Evolutionary conservation across 2,329 filamentous ascomycete genomes (phyloP).

Genomic region (Incumbomyces delicatus): DNA sequence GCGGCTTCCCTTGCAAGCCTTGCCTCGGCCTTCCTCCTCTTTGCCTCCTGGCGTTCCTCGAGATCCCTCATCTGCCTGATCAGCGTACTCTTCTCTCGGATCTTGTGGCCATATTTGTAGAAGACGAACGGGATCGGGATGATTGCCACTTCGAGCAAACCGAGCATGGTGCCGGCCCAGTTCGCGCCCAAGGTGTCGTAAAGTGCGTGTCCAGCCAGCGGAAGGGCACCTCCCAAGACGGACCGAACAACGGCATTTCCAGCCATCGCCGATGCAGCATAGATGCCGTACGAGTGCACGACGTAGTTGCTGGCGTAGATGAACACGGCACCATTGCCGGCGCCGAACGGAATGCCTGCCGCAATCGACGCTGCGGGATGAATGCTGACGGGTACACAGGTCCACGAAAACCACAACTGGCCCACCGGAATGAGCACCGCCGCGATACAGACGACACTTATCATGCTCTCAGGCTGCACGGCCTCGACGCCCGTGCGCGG

Average conservation of each 20-base stretch:
- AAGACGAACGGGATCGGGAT: constrained; percentile 76
- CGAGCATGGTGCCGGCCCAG: constrained; percentile 70
- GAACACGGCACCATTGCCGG: constrained; percentile 67
- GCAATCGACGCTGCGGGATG: constrained; percentile 75
- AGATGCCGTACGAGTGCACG: constrained; percentile 68
- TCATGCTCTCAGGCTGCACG: constrained; percentile 69
- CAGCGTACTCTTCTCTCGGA: constrained; percentile 46
- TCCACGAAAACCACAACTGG: constrained; percentile 83
- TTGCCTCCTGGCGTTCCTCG: constrained; percentile 38
- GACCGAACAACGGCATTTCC: constrained; percentile 68
- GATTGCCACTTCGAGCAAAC: constrained; percentile 60
- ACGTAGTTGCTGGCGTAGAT: constrained; percentile 77
- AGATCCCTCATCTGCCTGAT: constrained; percentile 50
- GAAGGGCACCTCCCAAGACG: constrained; percentile 65
- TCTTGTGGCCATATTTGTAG: constrained; percentile 51
- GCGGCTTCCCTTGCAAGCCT: constrained; percentile 8
- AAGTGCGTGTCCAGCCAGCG: constrained; percentile 64
- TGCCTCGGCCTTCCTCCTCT: constrained; percentile 24
- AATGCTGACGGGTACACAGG: constrained; percentile 63
- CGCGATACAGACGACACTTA: constrained; percentile 68
- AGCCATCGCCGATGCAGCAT: constrained; percentile 69
- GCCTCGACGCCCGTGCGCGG: constrained; percentile 43
- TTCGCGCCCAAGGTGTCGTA: constrained; percentile 60
- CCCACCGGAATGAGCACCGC: constrained; percentile 65
- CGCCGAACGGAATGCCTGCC: constrained; percentile 69